Evolutionary conservation across 345 rosid species (phyloP).

Genomic region (Brassica cretica): DNA sequence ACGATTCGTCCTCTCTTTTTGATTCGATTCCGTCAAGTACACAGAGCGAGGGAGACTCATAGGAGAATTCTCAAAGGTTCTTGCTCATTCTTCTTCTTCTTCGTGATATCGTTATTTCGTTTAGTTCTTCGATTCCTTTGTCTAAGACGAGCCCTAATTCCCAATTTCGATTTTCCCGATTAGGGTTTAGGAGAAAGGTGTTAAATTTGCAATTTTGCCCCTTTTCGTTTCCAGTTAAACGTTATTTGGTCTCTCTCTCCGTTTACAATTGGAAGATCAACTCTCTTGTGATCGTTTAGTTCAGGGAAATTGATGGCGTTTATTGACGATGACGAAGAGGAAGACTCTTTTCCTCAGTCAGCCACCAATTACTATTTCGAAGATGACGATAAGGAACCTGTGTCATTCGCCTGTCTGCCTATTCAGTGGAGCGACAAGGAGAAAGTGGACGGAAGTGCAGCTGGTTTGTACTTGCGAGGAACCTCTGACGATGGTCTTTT

Average conservation of each 20-base stretch:
- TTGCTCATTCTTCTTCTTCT: neutral
- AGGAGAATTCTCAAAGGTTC: neutral
- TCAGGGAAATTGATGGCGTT: conserved; percentile 25
- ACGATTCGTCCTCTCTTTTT: neutral
- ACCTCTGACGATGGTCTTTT: conserved; percentile 58
- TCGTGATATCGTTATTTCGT: neutral
- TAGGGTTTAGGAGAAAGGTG: conserved; percentile 29
- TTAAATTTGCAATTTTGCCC: neutral
- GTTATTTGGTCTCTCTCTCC: neutral
- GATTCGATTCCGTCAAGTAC: neutral
- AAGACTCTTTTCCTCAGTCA: conserved; percentile 44
- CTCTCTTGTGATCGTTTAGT: conserved; percentile 4
- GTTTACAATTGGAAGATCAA: neutral
- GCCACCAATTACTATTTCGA: conserved; percentile 65
- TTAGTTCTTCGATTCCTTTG: neutral
- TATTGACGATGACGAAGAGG: conserved; percentile 63
- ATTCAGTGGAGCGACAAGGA: conserved; percentile 53
- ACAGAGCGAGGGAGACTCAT: neutral
- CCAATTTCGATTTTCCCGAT: conserved; percentile 1
- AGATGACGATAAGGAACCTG: conserved; percentile 53
- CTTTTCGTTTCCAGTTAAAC: neutral
- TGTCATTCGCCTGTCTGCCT: conserved; percentile 67
- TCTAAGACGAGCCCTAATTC: conserved; percentile 29
- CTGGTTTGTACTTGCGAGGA: conserved; percentile 57
- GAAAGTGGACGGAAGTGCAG: conserved; percentile 24